Base-by-base conservation (phyloP, 2,329 filamentous ascomycete species). In the Leptographium lundbergii region DNA sequence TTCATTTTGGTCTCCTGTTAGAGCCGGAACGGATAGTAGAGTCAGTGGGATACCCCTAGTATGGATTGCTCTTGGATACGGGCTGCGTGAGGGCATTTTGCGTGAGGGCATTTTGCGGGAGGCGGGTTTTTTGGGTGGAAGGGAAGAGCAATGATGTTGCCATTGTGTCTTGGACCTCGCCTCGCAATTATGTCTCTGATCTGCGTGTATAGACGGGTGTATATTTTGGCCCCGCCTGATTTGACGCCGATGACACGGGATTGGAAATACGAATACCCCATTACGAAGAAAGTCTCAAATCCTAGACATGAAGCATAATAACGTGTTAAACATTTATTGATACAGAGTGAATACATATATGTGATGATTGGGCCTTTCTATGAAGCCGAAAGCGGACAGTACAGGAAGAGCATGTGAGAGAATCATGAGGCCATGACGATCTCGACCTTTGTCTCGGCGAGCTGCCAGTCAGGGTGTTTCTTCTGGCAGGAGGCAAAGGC, bases 401-500 rank as follows among this genome's bases (percentile, higher is more conserved):
- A 29, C 27, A 29, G 32, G 32, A 34, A 34, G 32, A 34, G 32
- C 2, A 34, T 7, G 32, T 34, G 32, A 39, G 36, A 39, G 36
- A 5, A 17, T 39, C 14, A 39, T 5, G 25, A 24, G n/a, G 10
- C 19, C 45, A 24, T n/a, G 45, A 22, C 39, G 13, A 57, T 29
- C 13, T 52, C n/a, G n/a, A 57, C 56, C 17, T 19, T 52, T 7
- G 56, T 52, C 22, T 51, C 45, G 14, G 47, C 22, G 25, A 65
- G 60, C 19, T 27, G 36, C 62, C 62, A 64, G 58, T 65, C 62
- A 14, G 63, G 63, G 48, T 65, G 63, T 34, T 65, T 64, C 57
- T 62, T 62, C 34, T 63, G 62, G 58, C 60, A 63, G 50, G 56
- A 50, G 25, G 52, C 42, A 39, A 63, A 57, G 22, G 62, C 62